Percentiles rank a stretch among this genome's conserved stretches.
These are phyloP conservation scores for Endoconidiophora polonica DNA, from an alignment of 2,329 filamentous ascomycete genomes.

Conservation along the genomic window DNA sequence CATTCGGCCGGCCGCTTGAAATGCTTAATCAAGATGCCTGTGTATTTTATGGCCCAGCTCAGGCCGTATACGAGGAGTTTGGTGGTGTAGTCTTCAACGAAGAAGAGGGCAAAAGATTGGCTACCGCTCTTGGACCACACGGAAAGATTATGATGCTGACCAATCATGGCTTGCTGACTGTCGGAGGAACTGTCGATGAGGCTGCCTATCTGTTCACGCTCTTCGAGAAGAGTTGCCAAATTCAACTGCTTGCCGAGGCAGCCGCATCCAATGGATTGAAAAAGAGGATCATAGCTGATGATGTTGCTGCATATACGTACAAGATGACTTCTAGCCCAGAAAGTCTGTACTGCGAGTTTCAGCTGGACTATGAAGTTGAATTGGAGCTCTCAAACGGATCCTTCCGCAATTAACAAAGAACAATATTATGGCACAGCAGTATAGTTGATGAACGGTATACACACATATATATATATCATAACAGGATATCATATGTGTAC, in stretches of 20 bases:
- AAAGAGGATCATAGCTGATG: conserved; percentile 24
- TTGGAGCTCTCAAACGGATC: conserved; percentile 12
- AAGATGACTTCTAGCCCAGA: conserved; percentile 15
- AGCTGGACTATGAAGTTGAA: conserved; percentile 14
- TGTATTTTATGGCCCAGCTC: conserved; percentile 40
- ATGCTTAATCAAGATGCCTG: conserved; percentile 53
- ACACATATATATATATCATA: too few species aligned
- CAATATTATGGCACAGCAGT: too few species aligned
- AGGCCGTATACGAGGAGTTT: conserved; percentile 43
- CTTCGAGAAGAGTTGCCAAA: conserved; percentile 49
- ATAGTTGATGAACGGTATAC: background rate
- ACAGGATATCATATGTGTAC: background rate
- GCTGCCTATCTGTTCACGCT: conserved; percentile 52
- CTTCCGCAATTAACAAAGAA: conserved; percentile 11
- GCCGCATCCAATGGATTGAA: conserved; percentile 24
- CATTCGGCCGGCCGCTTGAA: conserved; percentile 43
- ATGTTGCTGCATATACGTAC: conserved; percentile 24
- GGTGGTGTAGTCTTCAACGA: conserved; percentile 35
- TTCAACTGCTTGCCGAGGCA: conserved; percentile 50
- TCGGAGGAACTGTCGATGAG: conserved; percentile 52
- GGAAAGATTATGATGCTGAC: conserved; percentile 46
- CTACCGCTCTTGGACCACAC: conserved; percentile 37
- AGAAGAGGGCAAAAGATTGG: conserved; percentile 46
- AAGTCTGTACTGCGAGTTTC: conserved; percentile 14
- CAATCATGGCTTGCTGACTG: conserved; percentile 55